A percentile compares a stretch with the other conserved stretches of the same genome.
These are phyloP conservation scores for Plasmodium chabaudi DNA, from an alignment of 169 alveolate species.

Conservation along the genomic window DNA sequence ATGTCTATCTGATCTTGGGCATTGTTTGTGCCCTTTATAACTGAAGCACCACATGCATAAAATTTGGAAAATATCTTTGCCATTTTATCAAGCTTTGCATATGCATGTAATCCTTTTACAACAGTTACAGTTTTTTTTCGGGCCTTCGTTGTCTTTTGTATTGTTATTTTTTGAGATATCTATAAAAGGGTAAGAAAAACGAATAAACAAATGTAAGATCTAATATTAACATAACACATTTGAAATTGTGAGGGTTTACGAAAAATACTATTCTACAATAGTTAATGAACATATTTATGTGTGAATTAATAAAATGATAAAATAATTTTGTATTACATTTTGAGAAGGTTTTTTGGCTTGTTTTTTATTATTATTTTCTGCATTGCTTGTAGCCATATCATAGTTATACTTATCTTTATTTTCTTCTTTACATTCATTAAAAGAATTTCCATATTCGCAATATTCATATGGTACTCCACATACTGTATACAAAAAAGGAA, in stretches of 20 bases:
- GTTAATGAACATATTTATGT: no score
- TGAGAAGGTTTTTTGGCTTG: slow-evolving; percentile 28
- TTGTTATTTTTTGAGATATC: slow-evolving; percentile 77
- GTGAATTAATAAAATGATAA: slow-evolving; percentile 3
- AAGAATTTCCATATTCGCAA: slow-evolving; percentile 89
- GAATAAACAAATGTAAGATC: no score
- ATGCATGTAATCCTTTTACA: slow-evolving; percentile 88
- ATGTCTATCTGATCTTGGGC: slow-evolving; percentile 85
- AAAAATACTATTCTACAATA: no score
- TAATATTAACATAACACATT: no score
- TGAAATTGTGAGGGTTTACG: no score
- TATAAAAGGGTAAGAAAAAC: not conserved
- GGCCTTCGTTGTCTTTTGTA: slow-evolving; percentile 87
- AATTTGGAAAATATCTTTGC: slow-evolving; percentile 90
- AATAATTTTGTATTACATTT: slow-evolving; percentile 12
- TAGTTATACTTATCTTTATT: slow-evolving; percentile 77
- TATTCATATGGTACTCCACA: slow-evolving; percentile 91
- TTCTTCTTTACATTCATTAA: slow-evolving; percentile 82
- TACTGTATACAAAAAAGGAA: slow-evolving; percentile 11
- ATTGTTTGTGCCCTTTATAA: slow-evolving; percentile 88
- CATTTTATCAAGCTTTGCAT: slow-evolving; percentile 88
- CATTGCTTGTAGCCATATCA: slow-evolving; percentile 9
- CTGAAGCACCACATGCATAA: slow-evolving; percentile 91
- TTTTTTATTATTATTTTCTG: slow-evolving; percentile 29
- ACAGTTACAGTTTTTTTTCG: slow-evolving; percentile 89